phyloP scores from a whole-genome alignment of 202 grass and related monocot species.

The Carex arenaria region DNA sequence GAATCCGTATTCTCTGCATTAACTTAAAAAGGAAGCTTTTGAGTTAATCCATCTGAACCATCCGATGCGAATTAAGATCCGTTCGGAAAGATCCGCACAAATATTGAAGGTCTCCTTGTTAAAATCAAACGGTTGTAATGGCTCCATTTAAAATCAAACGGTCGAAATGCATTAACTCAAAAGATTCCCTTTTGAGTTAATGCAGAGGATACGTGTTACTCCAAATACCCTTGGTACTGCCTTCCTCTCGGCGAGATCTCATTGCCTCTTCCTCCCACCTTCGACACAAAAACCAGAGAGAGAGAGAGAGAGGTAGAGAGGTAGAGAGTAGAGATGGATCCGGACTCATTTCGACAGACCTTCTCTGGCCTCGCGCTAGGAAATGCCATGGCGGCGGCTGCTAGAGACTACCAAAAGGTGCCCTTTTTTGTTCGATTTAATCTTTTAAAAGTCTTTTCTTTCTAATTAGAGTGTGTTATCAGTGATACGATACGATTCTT shows the following conservation, averaged over 20 bases:
- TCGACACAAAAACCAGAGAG: not conserved
- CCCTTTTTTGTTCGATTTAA: not conserved
- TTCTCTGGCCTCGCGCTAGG: constrained; percentile 70
- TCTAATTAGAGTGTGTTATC: not conserved
- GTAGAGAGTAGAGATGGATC: constrained; percentile 51
- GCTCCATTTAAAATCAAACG: too few relatives aligned
- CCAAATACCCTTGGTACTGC: not conserved
- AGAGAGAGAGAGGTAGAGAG: not conserved
- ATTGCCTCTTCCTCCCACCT: not conserved
- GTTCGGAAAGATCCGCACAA: too few relatives aligned
- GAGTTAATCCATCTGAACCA: too few relatives aligned
- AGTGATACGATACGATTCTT: not conserved
- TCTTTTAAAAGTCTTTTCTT: not conserved
- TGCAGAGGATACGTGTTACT: too few relatives aligned
- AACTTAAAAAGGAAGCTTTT: too few relatives aligned
- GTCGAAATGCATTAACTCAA: too few relatives aligned
- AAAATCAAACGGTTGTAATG: too few relatives aligned
- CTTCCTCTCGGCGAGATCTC: constrained; percentile 23
- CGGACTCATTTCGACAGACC: constrained; percentile 67
- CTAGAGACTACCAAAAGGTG: constrained; percentile 94
- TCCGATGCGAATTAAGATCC: too few relatives aligned
- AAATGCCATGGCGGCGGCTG: constrained; percentile 84
- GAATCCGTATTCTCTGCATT: too few relatives aligned
- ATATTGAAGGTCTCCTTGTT: too few relatives aligned
- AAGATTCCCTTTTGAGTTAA: too few relatives aligned